Percentiles rank a stretch among this genome's conserved stretches.
Conservation (phyloP, 257 asterid genomes). For the Primulina eburnea region DNA sequence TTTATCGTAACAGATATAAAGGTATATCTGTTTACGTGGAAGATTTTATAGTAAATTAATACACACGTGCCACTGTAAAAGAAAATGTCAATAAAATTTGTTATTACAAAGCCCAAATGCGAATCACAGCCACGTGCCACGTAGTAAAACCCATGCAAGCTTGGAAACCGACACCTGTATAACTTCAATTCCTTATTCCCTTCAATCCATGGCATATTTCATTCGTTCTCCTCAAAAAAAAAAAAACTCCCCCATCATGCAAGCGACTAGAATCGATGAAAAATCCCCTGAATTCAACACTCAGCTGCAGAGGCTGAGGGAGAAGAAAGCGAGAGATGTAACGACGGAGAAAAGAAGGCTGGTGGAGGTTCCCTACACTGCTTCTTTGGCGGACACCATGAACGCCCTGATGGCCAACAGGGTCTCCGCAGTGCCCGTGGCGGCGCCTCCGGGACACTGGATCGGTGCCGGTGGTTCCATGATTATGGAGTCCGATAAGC, state of each 20-base stretch:
- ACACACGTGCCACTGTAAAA: too few species aligned
- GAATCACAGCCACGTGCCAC: too few species aligned
- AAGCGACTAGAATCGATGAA: slow-evolving; percentile 16
- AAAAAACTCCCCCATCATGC: slow-evolving; percentile 24
- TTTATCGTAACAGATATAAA: too few species aligned
- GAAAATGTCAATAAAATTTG: too few species aligned
- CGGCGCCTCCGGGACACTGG: slow-evolving; percentile 99
- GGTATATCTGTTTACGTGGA: too few species aligned
- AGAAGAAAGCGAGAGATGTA: slow-evolving; percentile 59
- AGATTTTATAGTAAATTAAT: too few species aligned
- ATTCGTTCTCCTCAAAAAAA: too few species aligned
- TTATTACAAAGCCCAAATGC: too few species aligned
- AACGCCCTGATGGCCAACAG: slow-evolving; percentile 65
- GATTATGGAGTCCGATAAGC: slow-evolving; percentile 86
- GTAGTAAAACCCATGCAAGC: too few species aligned
- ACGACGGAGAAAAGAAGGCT: slow-evolving; percentile 45
- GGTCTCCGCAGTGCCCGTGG: slow-evolving; percentile 76
- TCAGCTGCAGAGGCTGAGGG: slow-evolving; percentile 35
- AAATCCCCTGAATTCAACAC: not conserved
- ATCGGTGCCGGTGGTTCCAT: slow-evolving; percentile 98
- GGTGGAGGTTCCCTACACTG: slow-evolving; percentile 91
- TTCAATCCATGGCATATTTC: too few species aligned
- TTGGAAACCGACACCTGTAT: too few species aligned
- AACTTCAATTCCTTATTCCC: too few species aligned
- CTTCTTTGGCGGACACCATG: slow-evolving; percentile 73